Base-by-base conservation (phyloP, 1,139 yeast species). In the Geotrichum fermentans region DNA sequence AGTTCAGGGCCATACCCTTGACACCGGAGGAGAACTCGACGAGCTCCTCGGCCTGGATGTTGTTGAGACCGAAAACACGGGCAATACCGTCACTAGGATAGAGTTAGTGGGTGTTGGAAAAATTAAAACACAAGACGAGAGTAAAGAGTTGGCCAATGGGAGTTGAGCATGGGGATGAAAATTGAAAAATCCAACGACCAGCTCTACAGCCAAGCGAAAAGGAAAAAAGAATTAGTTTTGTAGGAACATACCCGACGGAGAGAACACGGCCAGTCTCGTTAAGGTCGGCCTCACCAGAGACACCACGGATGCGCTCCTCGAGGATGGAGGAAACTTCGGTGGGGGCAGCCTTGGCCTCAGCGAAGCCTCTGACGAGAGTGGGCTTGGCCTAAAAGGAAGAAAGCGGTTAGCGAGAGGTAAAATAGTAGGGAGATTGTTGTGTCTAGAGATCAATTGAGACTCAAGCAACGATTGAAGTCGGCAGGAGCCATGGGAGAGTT, bases 1-100 rank as follows among this genome's bases (percentile, higher is more conserved):
- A 86, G 84, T 94, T 94, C 73, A 94, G 82, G 69, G 98, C 98
- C 99, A 94, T 94, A 85, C 98, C 99, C 79, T 90, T 89, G 68
- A 92, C 97, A 80, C 99, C 98, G 55, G 98, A 89, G 57, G 97
- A 80, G 80, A 94, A 94, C 78, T 94, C 98, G 68, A 94, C 97
- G 74, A 94, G 83, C 79, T 94, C 99, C 79, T 92, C 98, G 70
- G 98, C 98, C 82, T 92, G 97, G 74, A 90, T 84, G 83, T 94
- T 94, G 94, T 90, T 92, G 69, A 94, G 81, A 77, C 99, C 99
- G 78, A 87, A 92, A 69, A 92, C 96, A 83, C 98, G 95, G 73
- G 98, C 99, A 72, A 92, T 92, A 90, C 99, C 99, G 77, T 94
- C 99, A 83, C 97, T 83, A 67, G 42, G 45, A 43, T 38, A 45